Conservation (phyloP, 768 basidiomycete genomes). For the Scleroderma citrinum region DNA sequence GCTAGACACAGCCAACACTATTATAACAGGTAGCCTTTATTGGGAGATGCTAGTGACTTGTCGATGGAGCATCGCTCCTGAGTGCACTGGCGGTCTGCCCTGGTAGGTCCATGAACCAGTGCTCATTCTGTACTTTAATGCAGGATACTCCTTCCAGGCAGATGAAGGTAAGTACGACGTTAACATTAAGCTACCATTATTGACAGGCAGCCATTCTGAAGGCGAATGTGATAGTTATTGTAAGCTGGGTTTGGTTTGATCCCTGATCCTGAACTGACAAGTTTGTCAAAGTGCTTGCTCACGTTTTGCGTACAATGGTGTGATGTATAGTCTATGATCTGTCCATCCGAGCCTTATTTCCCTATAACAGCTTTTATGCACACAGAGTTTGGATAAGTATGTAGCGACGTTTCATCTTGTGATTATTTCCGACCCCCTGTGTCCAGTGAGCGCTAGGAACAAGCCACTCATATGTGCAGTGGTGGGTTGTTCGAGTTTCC, state of each 20-base stretch:
- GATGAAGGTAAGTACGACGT: background rate
- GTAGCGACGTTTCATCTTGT: too few relatives aligned
- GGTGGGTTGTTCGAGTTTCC: conserved; percentile 4
- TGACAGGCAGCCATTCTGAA: background rate
- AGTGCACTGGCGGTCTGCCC: background rate
- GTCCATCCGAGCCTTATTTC: background rate
- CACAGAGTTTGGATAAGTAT: conserved; percentile 25
- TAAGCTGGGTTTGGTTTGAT: background rate
- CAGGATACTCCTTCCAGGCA: background rate
- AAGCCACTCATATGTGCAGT: conserved; percentile 9
- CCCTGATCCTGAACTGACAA: too few relatives aligned
- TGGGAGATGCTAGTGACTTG: background rate
- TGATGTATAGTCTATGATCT: background rate
- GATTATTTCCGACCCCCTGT: background rate
- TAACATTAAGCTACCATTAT: background rate
- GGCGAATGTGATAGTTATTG: conserved; percentile 2
- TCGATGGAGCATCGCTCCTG: background rate
- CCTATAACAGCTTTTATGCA: conserved; percentile 14
- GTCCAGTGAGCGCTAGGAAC: conserved; percentile 16
- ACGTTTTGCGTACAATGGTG: conserved; percentile 20
- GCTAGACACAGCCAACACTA: background rate
- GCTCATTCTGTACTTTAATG: background rate
- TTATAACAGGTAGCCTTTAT: background rate
- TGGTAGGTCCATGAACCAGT: too few relatives aligned
- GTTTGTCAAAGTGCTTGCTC: conserved; percentile 7